Evolutionary conservation across 2,329 filamentous ascomycete genomes (phyloP), one percentile per base, ranked within the genome.

Genomic region (Xylaria polymorpha): DNA sequence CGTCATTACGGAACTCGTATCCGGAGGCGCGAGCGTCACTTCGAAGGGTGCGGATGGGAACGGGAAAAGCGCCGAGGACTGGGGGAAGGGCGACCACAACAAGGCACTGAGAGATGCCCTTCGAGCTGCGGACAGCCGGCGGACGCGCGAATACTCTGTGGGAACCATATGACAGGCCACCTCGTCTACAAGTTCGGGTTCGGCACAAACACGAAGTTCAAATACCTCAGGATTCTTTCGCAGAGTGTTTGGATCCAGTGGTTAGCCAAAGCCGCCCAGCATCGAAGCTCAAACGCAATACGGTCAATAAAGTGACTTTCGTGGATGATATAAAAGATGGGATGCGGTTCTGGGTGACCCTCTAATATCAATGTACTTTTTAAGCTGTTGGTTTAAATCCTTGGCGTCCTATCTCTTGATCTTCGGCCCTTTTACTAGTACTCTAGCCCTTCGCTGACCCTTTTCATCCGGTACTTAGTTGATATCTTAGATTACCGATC

Each of bases 11-110:
- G 50, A 63, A 48, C 61, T 63, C n/a, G 61, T 56, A n/a, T 46
- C 61, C 2, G 37, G 50, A 8, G 50, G 50, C 25, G 61, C 61
- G 7, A 63, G 15, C 18, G 25, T 56, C n/a, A 37, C 61, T 1
- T 63, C 25, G 25, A 46, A 56, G 50, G 50, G 50, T 18, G 18
- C 18, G 2, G 35, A 37, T 20, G 29, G 29, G 39, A 44, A 32
- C 37, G 60, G 37, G 37, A 63, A 63, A 48, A 63, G 61, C 10
- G 61, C 61, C 18, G 61, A 63, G 50, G 61, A 56, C 15, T 56
- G 61, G 61, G 61, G 50, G 22, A 63, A 25, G 50, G 61, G 61
- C n/a, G n/a, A 56, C 61, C 37, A 35, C 29, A 63, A 56, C 25
- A 43, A 46, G n/a, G 39, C 25, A n/a, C 39, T 56, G 25, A 56